Evolutionary conservation across 2,329 filamentous ascomycete genomes (phyloP), one percentile per base, ranked within the genome.

Genomic region (Pestalotiopsis sp.): DNA sequence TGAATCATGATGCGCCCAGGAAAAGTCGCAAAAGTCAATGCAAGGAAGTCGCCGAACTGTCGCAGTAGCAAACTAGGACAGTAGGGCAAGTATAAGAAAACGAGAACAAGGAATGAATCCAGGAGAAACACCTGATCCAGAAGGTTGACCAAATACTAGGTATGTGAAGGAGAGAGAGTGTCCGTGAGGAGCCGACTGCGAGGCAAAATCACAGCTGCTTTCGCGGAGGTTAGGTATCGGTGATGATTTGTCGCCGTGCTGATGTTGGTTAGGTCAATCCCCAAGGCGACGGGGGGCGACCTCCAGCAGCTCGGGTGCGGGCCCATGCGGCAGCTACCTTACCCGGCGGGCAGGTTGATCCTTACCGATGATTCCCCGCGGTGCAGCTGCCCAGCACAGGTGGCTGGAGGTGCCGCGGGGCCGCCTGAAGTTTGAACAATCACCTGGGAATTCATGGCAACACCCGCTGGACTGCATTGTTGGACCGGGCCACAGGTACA

Each of bases 31-130:
- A 57, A 36, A 36, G 31, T 36, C 31, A 36, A 36, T 20, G 49
- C 14, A 38, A 27, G 23, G 31, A 36, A 36, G 20, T 65, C 63
- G 49, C 38, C 61, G 20, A 36, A 38, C 14, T 57, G 65, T 67
- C 65, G 65, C 65, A 67, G 60, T 17, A 14, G 13, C 13, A 20
- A 20, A 20, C 31, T 20, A 36, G 69, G 67, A 65, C 66, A 69
- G 70, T 69, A 36, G 17, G 23, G 27, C n/a, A 12, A 41, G 74
- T 66, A 69, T 75, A 7, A 72, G 71, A 70, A 74, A 74, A 62
- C 27, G 25, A 20, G 17, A 39, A 62, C 17, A 62, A 36, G 59
- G n/a, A 12, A 62, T 14, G 31, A 36, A 39, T 39, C n/a, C 57
- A 39, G 39, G 12, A n/a, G 39, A 20, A 65, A 25, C 6, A 36